Evolutionary conservation across 1,284 basidiomycete species (phyloP).

Genomic region (Leccinum pachyderme): DNA sequence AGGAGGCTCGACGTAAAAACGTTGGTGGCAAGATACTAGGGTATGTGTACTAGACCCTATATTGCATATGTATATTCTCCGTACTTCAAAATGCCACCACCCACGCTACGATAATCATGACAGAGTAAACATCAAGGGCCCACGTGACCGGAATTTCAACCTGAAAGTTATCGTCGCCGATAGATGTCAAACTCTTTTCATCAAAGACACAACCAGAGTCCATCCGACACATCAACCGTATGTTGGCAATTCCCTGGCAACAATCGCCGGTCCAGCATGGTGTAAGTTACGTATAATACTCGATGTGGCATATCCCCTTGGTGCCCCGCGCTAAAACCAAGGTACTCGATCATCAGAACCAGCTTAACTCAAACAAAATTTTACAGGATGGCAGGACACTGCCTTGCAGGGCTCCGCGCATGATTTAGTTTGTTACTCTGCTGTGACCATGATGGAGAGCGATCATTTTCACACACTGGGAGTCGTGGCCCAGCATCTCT

Average conservation of each 20-base stretch:
- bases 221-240: no score
- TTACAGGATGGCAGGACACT: not conserved
- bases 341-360: no score
- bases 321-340: not conserved
- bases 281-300: not conserved
- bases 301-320: no score
- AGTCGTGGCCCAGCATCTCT: not conserved
- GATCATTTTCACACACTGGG: not conserved
- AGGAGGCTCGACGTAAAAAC: constrained; percentile 99
- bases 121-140: not conserved
- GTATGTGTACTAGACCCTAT: constrained; percentile 68
- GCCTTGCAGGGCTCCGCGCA: not conserved
- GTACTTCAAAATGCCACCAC: constrained; percentile 9
- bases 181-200: not conserved
- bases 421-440: not conserved
- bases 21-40: constrained; percentile 89
- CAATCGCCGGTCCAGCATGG: not conserved
- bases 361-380: not conserved
- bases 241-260: no score
- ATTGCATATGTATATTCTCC: constrained; percentile 21
- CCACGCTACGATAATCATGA: not conserved
- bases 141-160: not conserved
- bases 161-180: no score
- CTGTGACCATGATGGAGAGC: not conserved
- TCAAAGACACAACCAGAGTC: no score